Base-by-base conservation (phyloP, 768 basidiomycete genomes). In the Auriscalpium vulgare region DNA sequence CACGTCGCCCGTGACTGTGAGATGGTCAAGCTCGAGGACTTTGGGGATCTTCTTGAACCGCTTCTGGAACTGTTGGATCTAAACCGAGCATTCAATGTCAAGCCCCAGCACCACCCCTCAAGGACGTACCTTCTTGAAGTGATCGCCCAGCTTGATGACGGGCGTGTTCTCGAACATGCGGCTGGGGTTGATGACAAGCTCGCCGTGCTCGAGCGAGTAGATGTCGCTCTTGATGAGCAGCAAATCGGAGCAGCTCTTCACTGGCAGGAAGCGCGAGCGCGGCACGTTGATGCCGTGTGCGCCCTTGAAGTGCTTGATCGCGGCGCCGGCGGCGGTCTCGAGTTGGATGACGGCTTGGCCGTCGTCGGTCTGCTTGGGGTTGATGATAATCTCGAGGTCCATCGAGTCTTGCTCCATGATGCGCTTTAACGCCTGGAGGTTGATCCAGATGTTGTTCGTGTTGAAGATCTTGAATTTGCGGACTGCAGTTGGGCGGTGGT, bases 381-480 rank as follows among this genome's bases (percentile, higher is more conserved):
- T 90, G 68, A 84, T 78, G 66, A 91, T 91, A 67, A 91, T 88
- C 63, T 91, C 89, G 56, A 91, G 77, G 61, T 85, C 83, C 75
- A 91, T 72, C 40, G 71, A 75, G 55, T 82, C 83, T 19, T 71
- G 75, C 59, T 81, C 82, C 83, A 91, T 83, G 62, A 87, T 75
- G 47, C 82, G 80, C 78, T 88, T 91, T 68, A 91, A 75, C 51
- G 88, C 83, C 10, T 47, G 67, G 49, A 82, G 69, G 63, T 81
- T 73, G 65, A 80, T 72, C 78, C 78, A 84, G 53, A 84, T 66
- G 65, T 83, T 85, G 71, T 86, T 86, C 23, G 84, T 83, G 71
- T 86, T 86, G 79, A 88, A 85, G 63, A 85, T 83, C 75, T 87
- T 85, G 81, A 91, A 91, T 69, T 86, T 87, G 60, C 85, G 78